Percentiles rank a stretch among this genome's conserved stretches.
phyloP scores from a whole-genome alignment of 352 stramenopile genomes.

The Globisporangium cederbergense region DNA sequence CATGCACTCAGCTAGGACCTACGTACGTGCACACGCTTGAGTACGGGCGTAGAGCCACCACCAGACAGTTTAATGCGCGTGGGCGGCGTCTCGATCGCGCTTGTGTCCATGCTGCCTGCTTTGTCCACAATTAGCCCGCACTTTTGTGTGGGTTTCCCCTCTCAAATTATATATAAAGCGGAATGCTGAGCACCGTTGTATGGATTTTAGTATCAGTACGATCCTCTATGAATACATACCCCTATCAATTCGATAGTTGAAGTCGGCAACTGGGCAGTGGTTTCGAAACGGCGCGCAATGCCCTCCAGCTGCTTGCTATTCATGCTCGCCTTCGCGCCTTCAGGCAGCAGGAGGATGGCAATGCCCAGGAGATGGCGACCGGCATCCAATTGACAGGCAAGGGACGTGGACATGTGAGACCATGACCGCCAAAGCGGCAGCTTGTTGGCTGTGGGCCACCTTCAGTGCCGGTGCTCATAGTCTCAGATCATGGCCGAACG shows the following conservation, averaged over 20 bases:
- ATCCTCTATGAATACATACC: background rate
- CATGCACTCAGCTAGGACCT: background rate
- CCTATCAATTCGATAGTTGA: background rate
- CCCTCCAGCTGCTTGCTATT: background rate
- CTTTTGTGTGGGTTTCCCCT: background rate
- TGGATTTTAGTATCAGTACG: background rate
- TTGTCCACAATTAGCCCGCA: conserved; percentile 1
- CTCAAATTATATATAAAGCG: background rate
- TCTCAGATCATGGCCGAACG: background rate
- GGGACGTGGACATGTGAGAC: background rate
- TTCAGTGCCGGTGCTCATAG: background rate
- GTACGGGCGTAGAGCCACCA: background rate
- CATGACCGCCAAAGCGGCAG: background rate
- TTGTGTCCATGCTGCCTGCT: background rate
- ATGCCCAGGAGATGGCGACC: background rate
- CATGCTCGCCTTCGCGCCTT: background rate
- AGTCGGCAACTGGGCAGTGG: background rate
- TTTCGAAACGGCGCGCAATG: conserved; percentile 22
- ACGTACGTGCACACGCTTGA: background rate
- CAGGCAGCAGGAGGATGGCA: background rate
- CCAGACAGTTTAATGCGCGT: background rate
- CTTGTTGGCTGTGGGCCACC: background rate
- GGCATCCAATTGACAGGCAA: background rate
- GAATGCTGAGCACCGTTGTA: background rate
- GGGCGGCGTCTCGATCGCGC: background rate